Base-by-base conservation (phyloP, 23 red algal genomes). In the Gracilariopsis chorda region DNA sequence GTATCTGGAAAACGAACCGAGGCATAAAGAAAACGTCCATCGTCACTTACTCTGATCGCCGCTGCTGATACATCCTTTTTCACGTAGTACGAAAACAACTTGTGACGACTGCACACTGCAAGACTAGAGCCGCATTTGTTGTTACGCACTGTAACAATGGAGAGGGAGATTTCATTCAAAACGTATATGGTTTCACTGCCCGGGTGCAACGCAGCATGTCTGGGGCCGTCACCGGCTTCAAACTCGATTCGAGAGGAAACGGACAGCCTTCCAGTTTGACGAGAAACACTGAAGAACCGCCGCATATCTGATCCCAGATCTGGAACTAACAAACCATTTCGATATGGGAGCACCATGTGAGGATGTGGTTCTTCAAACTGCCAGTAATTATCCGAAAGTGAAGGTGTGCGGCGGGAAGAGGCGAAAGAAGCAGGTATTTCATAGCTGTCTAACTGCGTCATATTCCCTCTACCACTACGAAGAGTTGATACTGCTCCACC, bases 261-360 rank as follows among this genome's bases (percentile, higher is more conserved):
- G 0, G 59, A 29, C 16, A 89, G 41, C 51, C 28, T 58, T 16
- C 49, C 85, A 2, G 37, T 68, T 39, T 59, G 76, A 43, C 0
- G 43, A 0, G 65, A 51, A 51, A 89, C 35, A 3, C 19, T 25
- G 39, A 89, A 34, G 20, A 57, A 65, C 7, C 59, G 40, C 12
- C 76, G 5, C 32, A 89, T 47, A 39, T 76, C 69, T 3, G 69
- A 56, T 6, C 85, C 85, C 29, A 89, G 33, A 62, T 89, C 69
- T 28, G 85, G 85, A 23, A 89, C 85, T 10, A 89, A 27, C 33
- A 89, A 37, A 9, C 85, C 85, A 10, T 62, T 12, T 3, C 36
- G 43, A 48, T 89, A 89, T 32, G 65, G 65, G 23, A 61, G 32
- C 25, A 89, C 85, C 85, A 89, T 89, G 28, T 89, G 85, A 24